Base-by-base conservation (phyloP, 2,329 filamentous ascomycete genomes). In the Aschersonia sp. region DNA sequence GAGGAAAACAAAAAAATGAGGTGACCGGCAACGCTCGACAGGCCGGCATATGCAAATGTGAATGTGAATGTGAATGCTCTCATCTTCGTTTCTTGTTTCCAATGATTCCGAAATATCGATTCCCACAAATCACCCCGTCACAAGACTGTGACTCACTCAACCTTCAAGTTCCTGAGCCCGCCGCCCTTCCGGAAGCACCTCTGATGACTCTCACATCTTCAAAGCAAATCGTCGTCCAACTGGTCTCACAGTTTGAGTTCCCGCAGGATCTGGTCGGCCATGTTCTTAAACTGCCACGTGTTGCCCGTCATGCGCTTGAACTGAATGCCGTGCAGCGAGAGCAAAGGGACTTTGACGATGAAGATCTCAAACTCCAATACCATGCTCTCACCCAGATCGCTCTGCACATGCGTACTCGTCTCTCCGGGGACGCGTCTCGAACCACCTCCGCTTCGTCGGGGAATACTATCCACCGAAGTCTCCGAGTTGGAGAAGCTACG, bases 281-380 rank as follows among this genome's bases (percentile, higher is more conserved):
- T 94, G 60, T 87, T 91, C 72, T 96, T 95, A 69, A 94, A 98
- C 65, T 96, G 89, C 89, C 91, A 97, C 50, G 92, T 97, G 51
- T 94, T 91, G 38, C 92, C 91, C 49, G 86, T 80, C 55, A 97
- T 83, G 61, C 92, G 89, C 74, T 98, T 98, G 72, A 98, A 98
- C 64, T 97, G 92, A 52, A 98, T 89, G 45, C 92, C 92, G 60
- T 98, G 91, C 49, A 98, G 69, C 42, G 85, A 89, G 51, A 98
- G 80, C 46, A 98, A 71, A 9, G 92, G 92, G 30, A 98, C 89
- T 68, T 98, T 98, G 62, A 98, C 92, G 56, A 98, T 92, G 55
- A 96, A 82, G 53, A 97, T 95, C 62, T 98, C 92, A 60, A 97
- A 98, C 53, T 86, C 82, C 47, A 97, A 71, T 40, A 86, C 75